Percentiles rank a stretch among this genome's conserved stretches.
These are phyloP conservation scores for Penicillium atrosanguineum DNA, from an alignment of 495 filamentous ascomycete genomes.

Conservation along the genomic window DNA sequence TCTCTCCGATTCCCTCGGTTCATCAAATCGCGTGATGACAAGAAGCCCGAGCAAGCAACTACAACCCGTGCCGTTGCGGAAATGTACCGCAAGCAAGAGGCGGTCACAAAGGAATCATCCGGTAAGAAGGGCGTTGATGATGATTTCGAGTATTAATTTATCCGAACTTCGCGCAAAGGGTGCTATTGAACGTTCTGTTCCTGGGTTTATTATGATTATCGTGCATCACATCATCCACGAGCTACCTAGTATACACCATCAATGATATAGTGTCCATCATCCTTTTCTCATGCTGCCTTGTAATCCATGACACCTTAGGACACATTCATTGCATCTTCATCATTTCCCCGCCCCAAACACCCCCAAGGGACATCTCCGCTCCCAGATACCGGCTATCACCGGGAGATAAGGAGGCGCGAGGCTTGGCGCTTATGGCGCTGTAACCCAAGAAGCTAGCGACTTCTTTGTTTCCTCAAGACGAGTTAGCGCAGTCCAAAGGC, in stretches of 20 bases:
- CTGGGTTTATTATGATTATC: not conserved
- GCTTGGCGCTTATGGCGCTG: slow-evolving; percentile 37
- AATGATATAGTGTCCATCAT: not conserved
- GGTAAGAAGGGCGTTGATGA: slow-evolving; percentile 86
- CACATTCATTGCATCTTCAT: not conserved
- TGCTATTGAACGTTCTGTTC: not conserved
- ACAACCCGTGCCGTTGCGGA: slow-evolving; percentile 80
- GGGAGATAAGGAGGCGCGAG: slow-evolving; percentile 1
- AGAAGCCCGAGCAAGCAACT: slow-evolving; percentile 91
- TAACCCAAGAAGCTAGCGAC: slow-evolving; percentile 22
- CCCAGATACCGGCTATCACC: slow-evolving; percentile 10
- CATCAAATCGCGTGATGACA: slow-evolving; percentile 86
- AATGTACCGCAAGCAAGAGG: slow-evolving; percentile 95
- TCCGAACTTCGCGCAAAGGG: slow-evolving; percentile 1
- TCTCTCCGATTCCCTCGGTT: slow-evolving; percentile 88
- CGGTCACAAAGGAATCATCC: slow-evolving; percentile 61
- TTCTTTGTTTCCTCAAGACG: slow-evolving; percentile 2
- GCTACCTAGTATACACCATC: slow-evolving; percentile 7
- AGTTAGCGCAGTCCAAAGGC: not conserved
- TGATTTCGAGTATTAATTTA: slow-evolving; percentile 87
- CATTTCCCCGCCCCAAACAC: not conserved
- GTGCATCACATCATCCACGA: slow-evolving; percentile 8
- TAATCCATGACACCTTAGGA: not conserved
- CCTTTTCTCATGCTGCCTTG: too few relatives aligned
- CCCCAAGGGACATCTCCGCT: not conserved